A percentile compares a stretch with the other conserved stretches of the same genome.
These are phyloP conservation scores for Epicoccum nigrum DNA, from an alignment of 2,329 filamentous ascomycete species.

Conservation along the genomic window DNA sequence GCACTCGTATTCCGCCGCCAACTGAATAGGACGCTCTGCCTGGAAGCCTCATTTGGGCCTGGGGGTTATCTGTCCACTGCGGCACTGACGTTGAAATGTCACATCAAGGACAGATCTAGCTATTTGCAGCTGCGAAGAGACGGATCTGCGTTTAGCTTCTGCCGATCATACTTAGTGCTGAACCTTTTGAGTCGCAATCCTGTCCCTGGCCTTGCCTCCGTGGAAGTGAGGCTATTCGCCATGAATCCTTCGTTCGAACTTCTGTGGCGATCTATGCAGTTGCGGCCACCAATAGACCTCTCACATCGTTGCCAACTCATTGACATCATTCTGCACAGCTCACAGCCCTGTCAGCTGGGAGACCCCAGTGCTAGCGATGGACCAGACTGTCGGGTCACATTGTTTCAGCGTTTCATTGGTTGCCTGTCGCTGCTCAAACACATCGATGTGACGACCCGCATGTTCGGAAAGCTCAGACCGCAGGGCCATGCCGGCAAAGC, in stretches of 20 bases:
- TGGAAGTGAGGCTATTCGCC: slow-evolving; percentile 24
- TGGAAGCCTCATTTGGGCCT: slow-evolving; percentile 1
- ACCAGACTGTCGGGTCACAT: slow-evolving; percentile 11
- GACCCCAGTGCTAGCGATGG: neutral
- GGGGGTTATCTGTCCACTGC: slow-evolving; percentile 8
- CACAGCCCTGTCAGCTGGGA: slow-evolving; percentile 8
- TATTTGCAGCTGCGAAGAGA: slow-evolving; percentile 13
- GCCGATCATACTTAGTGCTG: slow-evolving; percentile 18
- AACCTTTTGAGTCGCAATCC: neutral
- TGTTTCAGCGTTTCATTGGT: slow-evolving; percentile 3
- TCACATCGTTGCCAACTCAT: slow-evolving; percentile 13
- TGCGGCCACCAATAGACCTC: slow-evolving; percentile 5
- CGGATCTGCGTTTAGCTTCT: slow-evolving; percentile 27
- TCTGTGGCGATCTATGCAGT: neutral
- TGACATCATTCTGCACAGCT: slow-evolving; percentile 8
- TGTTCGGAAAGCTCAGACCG: slow-evolving; percentile 15
- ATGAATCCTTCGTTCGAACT: slow-evolving; percentile 11
- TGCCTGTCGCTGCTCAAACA: neutral
- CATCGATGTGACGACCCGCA: slow-evolving; percentile 17
- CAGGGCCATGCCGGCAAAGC: slow-evolving; percentile 17
- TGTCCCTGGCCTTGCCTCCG: slow-evolving; percentile 13
- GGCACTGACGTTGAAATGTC: slow-evolving; percentile 21
- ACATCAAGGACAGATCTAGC: slow-evolving; percentile 25
- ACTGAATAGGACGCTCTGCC: neutral
- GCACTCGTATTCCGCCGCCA: slow-evolving; percentile 1